Evolutionary conservation across 331 rosid species (phyloP), one percentile per base, ranked within the genome.

Genomic region (Saraca asoca): DNA sequence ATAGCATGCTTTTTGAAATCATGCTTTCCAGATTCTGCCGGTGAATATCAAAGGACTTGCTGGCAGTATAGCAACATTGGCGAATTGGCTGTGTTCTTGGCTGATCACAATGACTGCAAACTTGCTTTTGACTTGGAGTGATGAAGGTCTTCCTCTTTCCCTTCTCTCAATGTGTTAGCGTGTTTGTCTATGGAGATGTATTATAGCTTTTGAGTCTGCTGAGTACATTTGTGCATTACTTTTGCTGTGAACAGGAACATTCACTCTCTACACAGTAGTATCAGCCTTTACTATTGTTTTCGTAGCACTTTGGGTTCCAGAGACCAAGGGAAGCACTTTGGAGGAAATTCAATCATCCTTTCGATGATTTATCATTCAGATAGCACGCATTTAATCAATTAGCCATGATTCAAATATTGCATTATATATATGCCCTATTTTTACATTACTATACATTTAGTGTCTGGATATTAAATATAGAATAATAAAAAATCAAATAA

Each of bases 331-430:
- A 49, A 85, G 91, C 80, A 78, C 91, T 50, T 77, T 87, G 53
- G 91, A 90, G 78, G 96, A 90, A 80, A 90, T 90, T 58, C 96
- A 87, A 52, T 75, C 48, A 15, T 90, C 95, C 7, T 85, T 90
- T 46, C 74, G 91, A 78, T 90, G 81, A 84, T n/a, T 45, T 68
- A 11, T 58, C 58, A 57, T 77, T 12, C 49, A 41, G 49, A 60
- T 62, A 68, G 73, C 70, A 46, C 39, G 29, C 12, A 13, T 38
- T 46, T 50, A 51, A 14, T 66, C 16, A 24, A 3, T 24, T 24
- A 24, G 31, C 3, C 31, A 24, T 24, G 31, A 1, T 24, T 24
- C 31, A 24, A 24, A 24, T 24, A 24, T 24, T 24, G 31, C 3
- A 24, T 24, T 24, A 24, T 24, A 24, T 24, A 24, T 24, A 24